Evolutionary conservation across 495 filamentous ascomycete species (phyloP), one percentile per base, ranked within the genome.

Genomic region (Penicillium paxilli): DNA sequence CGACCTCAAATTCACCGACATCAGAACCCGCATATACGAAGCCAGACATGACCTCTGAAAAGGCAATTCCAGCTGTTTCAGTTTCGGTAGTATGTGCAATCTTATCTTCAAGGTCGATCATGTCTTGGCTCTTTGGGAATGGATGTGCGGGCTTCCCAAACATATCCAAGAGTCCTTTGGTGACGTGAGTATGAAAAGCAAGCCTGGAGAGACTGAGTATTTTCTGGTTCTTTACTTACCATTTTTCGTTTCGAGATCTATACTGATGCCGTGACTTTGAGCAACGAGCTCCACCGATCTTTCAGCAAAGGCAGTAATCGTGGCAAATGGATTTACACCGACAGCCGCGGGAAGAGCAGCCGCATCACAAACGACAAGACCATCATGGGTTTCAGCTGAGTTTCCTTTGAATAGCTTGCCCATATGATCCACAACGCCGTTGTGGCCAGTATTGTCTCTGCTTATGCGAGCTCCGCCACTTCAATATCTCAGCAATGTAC

Each of bases 281-380:
- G 73, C 68, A 41, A 83, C 76, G 3, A 68, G 64, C 46, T 81
- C 78, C 9, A 88, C 73, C 0, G 79, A 80, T 25, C 86, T 75
- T 66, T 88, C 85, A 0, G 86, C 83, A 21, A 90, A 73, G 17
- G 86, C 84, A 0, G 85, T 78, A 32, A 88, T 87, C 3, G 85
- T 90, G 14, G 83, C 87, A 51, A 87, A 81, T n/a, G 84, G 84
- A 58, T 89, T 89, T 11, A 83, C 82, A 19, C 59, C 83, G 11
- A 89, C 67, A n/a, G 83, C 76, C 28, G 81, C 81, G 1, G 86
- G 85, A 51, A 90, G 79, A 2, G 83, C 66, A n/a, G 84, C 76
- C 22, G 66, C 83, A 64, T 90, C 86, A 1, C 81, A 84, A 49
- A 84, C 80, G 19, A 87, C 72, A 7, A 88, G 73, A 1, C 85